Evolutionary conservation across 305 asterid species (phyloP).

Genomic region (Solanum aculeatissimum): DNA sequence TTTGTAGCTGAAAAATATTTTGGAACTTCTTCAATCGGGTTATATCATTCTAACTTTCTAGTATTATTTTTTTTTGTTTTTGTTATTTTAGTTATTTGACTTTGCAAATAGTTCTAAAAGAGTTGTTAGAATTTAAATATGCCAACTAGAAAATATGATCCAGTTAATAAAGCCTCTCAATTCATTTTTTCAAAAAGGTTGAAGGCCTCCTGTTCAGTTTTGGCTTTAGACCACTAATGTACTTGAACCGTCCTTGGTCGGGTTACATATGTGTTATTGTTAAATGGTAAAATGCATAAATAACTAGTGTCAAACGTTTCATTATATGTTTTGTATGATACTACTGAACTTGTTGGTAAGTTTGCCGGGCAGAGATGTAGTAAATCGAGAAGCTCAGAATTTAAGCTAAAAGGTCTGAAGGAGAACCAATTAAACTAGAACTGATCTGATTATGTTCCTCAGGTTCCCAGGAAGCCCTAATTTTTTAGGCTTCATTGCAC

Average conservation of each 20-base stretch:
- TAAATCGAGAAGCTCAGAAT: background rate
- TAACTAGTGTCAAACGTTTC: background rate
- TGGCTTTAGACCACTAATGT: too few species aligned
- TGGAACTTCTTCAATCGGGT: background rate
- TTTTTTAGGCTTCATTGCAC: background rate
- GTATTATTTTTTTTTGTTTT: background rate
- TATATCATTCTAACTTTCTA: background rate
- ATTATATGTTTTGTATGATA: background rate
- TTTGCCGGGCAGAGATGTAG: background rate
- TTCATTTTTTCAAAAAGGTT: too few species aligned
- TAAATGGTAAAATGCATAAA: background rate
- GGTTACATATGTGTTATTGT: too few species aligned
- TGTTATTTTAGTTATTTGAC: background rate
- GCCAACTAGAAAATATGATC: background rate
- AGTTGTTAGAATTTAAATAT: background rate
- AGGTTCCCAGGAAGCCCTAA: background rate
- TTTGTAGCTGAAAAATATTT: too few species aligned
- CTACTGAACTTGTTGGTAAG: background rate
- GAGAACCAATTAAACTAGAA: background rate
- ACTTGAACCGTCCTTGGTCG: too few species aligned
- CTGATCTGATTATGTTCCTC: background rate
- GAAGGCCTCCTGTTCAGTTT: too few species aligned
- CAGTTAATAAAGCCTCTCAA: too few species aligned
- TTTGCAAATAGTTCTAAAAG: too few species aligned
- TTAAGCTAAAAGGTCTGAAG: background rate